Evolutionary conservation across 768 basidiomycete genomes (phyloP), one percentile per base, ranked within the genome.

Genomic region (Phaeolepiota aurea): DNA sequence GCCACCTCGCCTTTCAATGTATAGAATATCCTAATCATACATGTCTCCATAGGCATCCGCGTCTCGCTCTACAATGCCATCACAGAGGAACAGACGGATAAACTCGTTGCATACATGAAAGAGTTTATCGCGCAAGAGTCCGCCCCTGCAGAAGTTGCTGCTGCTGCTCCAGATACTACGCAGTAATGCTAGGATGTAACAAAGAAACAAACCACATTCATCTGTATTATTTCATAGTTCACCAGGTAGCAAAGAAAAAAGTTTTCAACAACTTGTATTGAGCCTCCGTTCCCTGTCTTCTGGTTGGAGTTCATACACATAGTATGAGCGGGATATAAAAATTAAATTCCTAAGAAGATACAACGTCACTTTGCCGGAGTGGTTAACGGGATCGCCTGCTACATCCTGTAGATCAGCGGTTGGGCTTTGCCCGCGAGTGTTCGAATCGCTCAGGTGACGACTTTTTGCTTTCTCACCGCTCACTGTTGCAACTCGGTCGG

Each of bases 351-450:
- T n/a, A n/a, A n/a, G n/a, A n/a, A n/a, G n/a, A n/a, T n/a, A n/a
- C n/a, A n/a, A 48, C 22, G 81, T 83, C 81, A 84, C 84, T 85
- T 87, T 87, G 83, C 84, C 84, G 83, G 84, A 87, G 85, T 87
- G 84, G 84, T 87, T 86, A 87, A 85, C 78, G 77, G 77, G 76
- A 77, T 78, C 73, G 76, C 79, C 79, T 80, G 78, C 77, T 80
- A 81, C 47, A 19, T 39, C 44, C n/a, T 34, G 40, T 16, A 23
- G 22, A 19, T 48, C 36, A 69, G 68, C 66, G 66, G 65, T 66
- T 69, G 66, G 62, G 61, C 67, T 66, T 68, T 66, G 66, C 62
- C 62, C 65, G 66, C 65, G 65, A 65, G 66, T 68, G 65, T 68
- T 69, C 65, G 68, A 69, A 69, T 68, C 68, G 66, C 66, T 65